Conservation (phyloP, 192 early-diverging fungal species). For the Backusella liffmaniae region DNA sequence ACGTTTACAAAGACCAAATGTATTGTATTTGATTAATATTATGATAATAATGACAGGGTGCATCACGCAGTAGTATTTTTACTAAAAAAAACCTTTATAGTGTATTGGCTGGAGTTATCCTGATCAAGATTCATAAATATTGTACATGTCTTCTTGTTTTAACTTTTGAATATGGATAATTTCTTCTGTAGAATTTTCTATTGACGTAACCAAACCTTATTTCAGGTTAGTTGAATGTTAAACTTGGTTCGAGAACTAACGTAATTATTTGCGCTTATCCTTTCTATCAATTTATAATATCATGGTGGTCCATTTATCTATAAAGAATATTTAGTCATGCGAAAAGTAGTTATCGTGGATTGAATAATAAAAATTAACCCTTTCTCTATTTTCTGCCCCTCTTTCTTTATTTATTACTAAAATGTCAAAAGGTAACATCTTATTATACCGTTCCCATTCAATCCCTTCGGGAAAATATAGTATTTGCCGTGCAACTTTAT, state of each 20-base stretch:
- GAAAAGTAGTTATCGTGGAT: neutral
- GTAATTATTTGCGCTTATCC: neutral
- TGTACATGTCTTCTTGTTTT: neutral
- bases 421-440: neutral
- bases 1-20: too few relatives aligned
- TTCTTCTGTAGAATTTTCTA: neutral
- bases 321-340: neutral
- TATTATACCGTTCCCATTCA: neutral
- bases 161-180: neutral
- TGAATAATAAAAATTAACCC: neutral
- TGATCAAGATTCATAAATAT: neutral
- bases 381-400: neutral
- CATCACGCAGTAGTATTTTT: too few relatives aligned
- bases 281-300: neutral
- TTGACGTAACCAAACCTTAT: neutral
- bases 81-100: too few relatives aligned
- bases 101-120: too few relatives aligned
- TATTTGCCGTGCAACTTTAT: neutral
- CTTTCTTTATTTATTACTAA: neutral
- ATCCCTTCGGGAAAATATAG: neutral
- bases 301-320: neutral
- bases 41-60: too few relatives aligned
- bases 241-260: neutral
- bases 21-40: too few relatives aligned
- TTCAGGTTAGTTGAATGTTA: neutral